Base-by-base conservation (phyloP, 176 grass and related monocot genomes). In the Oryza meyeriana region DNA sequence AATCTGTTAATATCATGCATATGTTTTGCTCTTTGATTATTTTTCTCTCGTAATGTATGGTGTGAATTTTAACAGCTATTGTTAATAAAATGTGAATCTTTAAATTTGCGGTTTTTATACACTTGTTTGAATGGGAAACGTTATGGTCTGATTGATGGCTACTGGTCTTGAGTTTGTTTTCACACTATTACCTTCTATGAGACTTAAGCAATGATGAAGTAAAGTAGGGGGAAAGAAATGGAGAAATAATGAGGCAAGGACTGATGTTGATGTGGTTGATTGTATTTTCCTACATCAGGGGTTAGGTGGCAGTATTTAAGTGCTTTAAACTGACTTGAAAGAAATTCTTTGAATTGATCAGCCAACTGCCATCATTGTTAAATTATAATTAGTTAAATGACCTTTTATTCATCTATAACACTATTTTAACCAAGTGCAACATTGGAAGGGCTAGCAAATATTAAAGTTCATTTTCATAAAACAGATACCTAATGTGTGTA, bases 201-300 rank as follows among this genome's bases (percentile, higher is more conserved):
- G 79, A 86, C 59, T 74, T 61, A 3, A 61, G 44, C 34, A 73
- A 73, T 78, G 33, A 30, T 69, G 14, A 86, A 86, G 79, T 39
- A 82, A 83, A 86, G 12, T 5, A 74, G 61, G 48, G 69, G 28
- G 10, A n/a, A 82, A 22, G n/a, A 85, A 73, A 72, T 5, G 17
- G 1, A 59, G 52, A 89, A 84, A 76, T 57, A 40, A 72, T 78
- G 45, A 77, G 42, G 57, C 35, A 20, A 73, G 16, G 61, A 47
- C 61, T 22, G 57, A 72, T 78, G 45, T 90, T 50, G 79, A 82
- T 73, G 47, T 61, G 22, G 82, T 83, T 83, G n/a, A 42, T 82
- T 86, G 16, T 74, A 79, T 86, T 82, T 82, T 79, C 36, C 13
- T 66, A 82, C 17, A 40, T 11, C 29, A 39, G 30, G 33, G 18